Evolutionary conservation across 2,329 filamentous ascomycete species (phyloP).

Genomic region (Colletotrichum simmondsii): DNA sequence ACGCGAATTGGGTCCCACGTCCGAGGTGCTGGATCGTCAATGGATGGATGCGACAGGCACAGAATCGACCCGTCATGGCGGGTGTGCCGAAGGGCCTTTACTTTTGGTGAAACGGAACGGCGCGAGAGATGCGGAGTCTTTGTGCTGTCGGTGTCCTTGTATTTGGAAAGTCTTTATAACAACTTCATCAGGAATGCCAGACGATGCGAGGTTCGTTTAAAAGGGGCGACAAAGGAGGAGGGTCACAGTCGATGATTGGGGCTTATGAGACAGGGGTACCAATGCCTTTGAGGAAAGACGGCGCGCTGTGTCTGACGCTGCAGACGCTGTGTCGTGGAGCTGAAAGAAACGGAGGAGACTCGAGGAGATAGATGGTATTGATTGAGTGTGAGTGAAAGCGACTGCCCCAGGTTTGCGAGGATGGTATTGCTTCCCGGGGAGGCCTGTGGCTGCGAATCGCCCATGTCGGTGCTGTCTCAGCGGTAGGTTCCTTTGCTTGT

Average conservation of each 20-base stretch:
- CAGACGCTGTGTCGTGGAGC: neutral
- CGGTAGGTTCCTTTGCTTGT: neutral
- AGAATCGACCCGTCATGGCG: constrained; percentile 11
- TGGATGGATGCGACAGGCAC: constrained; percentile 14
- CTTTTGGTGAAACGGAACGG: constrained; percentile 28
- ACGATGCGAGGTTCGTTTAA: constrained; percentile 3
- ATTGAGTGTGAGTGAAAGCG: neutral
- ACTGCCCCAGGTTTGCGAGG: neutral
- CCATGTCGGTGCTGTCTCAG: constrained; percentile 15
- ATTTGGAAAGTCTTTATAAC: constrained; percentile 6
- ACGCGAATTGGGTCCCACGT: constrained; percentile 18
- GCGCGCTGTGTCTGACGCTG: neutral
- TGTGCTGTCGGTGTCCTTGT: constrained; percentile 22
- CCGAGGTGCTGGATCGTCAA: constrained; percentile 29
- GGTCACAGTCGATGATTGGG: neutral
- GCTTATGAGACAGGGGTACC: neutral
- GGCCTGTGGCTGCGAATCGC: neutral
- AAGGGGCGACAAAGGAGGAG: neutral
- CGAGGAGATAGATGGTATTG: constrained; percentile 1
- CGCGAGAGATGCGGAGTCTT: constrained; percentile 28
- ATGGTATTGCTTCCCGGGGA: constrained; percentile 16
- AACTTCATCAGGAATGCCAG: neutral
- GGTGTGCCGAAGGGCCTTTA: constrained; percentile 5
- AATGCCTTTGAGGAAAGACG: neutral
- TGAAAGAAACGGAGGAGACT: neutral